A percentile compares a stretch with the other conserved stretches of the same genome.
These are phyloP conservation scores for Geotrichum candidum DNA, from an alignment of 1,139 yeast species.

Conservation along the genomic window DNA sequence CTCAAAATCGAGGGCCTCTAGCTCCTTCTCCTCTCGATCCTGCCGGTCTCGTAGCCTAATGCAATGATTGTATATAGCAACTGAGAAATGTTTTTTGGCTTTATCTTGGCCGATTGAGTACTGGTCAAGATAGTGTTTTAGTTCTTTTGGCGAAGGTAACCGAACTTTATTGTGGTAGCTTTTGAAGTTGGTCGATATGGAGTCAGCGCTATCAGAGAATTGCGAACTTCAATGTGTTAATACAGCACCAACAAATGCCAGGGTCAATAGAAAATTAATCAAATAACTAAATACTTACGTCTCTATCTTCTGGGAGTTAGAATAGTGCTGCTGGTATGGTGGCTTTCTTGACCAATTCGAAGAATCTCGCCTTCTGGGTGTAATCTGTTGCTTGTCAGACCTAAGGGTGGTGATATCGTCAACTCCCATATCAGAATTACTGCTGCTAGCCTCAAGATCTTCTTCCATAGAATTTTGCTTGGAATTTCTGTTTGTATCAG, in stretches of 20 bases:
- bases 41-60: conserved; percentile 32
- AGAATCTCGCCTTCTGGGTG: conserved; percentile 6
- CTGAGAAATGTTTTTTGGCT: conserved; percentile 49
- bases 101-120: conserved; percentile 49
- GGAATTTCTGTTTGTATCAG: not conserved
- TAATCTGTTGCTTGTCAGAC: not conserved
- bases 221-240: not conserved
- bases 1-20: conserved; percentile 5
- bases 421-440: not conserved
- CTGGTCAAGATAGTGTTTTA: conserved; percentile 42
- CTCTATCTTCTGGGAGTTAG: not conserved
- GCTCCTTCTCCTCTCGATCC: conserved; percentile 18
- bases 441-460: not conserved
- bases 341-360: conserved; percentile 3
- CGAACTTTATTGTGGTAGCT: conserved; percentile 6
- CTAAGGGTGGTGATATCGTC: not conserved
- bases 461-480: not conserved
- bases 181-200: not conserved
- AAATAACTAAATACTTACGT: not conserved
- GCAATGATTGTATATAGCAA: conserved; percentile 52
- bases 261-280: too few relatives aligned
- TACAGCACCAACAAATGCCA: not conserved
- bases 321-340: not conserved
- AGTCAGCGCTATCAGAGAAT: not conserved
- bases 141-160: conserved; percentile 42